phyloP scores from a whole-genome alignment of 2,329 filamentous ascomycete species.

The Akanthomyces dipterigenus region DNA sequence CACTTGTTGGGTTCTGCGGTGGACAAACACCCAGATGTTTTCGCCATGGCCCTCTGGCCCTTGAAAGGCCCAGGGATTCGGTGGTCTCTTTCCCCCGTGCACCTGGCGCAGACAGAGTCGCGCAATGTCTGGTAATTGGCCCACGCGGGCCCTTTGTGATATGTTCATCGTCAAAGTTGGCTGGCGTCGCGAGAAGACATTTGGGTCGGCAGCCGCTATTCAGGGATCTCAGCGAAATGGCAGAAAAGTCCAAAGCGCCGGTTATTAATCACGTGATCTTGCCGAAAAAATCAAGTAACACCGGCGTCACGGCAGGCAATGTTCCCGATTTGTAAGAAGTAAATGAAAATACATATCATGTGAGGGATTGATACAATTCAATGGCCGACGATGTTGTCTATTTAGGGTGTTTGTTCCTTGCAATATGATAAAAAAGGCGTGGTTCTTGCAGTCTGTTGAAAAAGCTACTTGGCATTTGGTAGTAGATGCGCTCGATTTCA shows the following conservation, averaged over 20 bases:
- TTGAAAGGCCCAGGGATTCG: conserved; percentile 18
- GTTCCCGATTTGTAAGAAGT: too few relatives aligned
- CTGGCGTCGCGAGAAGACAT: neutral
- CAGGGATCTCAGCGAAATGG: neutral
- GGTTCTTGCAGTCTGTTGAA: too few relatives aligned
- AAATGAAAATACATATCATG: too few relatives aligned
- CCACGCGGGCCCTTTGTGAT: conserved; percentile 8
- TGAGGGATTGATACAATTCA: too few relatives aligned
- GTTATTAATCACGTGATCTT: conserved; percentile 1
- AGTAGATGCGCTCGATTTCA: too few relatives aligned
- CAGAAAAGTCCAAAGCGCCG: conserved; percentile 7
- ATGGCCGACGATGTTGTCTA: too few relatives aligned
- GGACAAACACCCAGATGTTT: conserved; percentile 49
- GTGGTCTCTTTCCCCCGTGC: neutral
- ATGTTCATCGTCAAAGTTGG: conserved; percentile 9
- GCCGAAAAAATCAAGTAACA: neutral
- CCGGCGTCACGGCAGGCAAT: too few relatives aligned
- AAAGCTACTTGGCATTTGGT: too few relatives aligned
- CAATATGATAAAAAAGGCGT: too few relatives aligned
- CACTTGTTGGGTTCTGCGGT: conserved; percentile 43
- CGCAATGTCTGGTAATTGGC: conserved; percentile 11
- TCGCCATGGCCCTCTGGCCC: conserved; percentile 42
- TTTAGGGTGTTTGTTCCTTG: too few relatives aligned
- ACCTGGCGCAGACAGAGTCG: conserved; percentile 10
- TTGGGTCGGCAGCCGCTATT: neutral